Conservation (phyloP, 2,329 filamentous ascomycete genomes). For the Xylariaceae sp. region DNA sequence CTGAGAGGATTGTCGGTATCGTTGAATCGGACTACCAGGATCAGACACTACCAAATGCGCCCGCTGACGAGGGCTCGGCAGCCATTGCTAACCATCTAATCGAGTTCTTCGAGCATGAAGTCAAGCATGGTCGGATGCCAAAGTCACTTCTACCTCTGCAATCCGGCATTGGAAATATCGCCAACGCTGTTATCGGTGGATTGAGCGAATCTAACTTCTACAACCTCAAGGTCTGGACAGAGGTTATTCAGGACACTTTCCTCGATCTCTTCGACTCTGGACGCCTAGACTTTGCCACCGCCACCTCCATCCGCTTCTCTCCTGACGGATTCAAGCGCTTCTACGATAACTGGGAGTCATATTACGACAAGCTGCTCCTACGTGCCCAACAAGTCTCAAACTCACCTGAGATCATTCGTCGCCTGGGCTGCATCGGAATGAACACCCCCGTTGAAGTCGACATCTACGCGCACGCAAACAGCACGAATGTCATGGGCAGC, state of each 20-base stretch:
- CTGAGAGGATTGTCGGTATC: constrained; percentile 82
- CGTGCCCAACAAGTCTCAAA: constrained; percentile 90
- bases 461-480: constrained; percentile 94
- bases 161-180: constrained; percentile 91
- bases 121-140: constrained; percentile 77
- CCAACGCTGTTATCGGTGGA: constrained; percentile 88
- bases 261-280: constrained; percentile 90
- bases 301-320: constrained; percentile 88
- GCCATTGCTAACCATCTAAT: constrained; percentile 82
- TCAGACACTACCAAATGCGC: constrained; percentile 73
- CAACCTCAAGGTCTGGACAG: constrained; percentile 91
- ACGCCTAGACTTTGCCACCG: constrained; percentile 86
- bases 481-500: constrained; percentile 85
- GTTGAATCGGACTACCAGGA: constrained; percentile 87
- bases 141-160: constrained; percentile 80
- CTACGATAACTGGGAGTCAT: constrained; percentile 83
- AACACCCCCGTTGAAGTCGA: constrained; percentile 95
- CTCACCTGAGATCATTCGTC: constrained; percentile 87
- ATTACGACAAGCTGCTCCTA: constrained; percentile 82
- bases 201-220: constrained; percentile 82
- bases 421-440: constrained; percentile 90
- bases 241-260: constrained; percentile 92
- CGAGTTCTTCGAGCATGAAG: constrained; percentile 84
- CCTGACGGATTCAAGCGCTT: constrained; percentile 91
- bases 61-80: constrained; percentile 74